Conservation (phyloP, 1,139 yeast genomes). For the Tardiomyces digboiensis region DNA sequence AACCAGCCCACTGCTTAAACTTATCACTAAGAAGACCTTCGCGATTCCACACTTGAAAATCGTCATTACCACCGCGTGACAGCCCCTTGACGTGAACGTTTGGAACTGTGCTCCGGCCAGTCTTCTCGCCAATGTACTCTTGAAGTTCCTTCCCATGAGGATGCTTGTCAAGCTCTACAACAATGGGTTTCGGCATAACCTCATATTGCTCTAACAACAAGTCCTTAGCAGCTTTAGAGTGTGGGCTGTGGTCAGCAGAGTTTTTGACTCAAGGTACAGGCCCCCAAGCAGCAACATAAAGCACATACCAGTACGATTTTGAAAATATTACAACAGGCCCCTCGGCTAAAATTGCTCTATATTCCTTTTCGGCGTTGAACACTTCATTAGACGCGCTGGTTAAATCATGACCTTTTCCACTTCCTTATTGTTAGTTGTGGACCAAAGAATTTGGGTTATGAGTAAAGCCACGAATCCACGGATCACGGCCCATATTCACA, state of each 20-base stretch:
- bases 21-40: conserved; percentile 40
- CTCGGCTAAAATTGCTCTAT: conserved; percentile 44
- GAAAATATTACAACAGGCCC: conserved; percentile 46
- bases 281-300: conserved; percentile 42
- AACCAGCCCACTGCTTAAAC: conserved; percentile 55
- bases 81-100: conserved; percentile 78
- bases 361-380: conserved; percentile 56
- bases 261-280: background rate
- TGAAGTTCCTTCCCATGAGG: conserved; percentile 64
- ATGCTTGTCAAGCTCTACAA: conserved; percentile 80
- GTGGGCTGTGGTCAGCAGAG: conserved; percentile 35
- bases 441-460: no score
- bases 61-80: conserved; percentile 92
- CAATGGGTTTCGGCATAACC: conserved; percentile 59
- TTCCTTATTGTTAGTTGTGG: no score
- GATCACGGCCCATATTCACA: background rate
- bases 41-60: conserved; percentile 53
- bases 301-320: conserved; percentile 34
- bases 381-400: conserved; percentile 22
- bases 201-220: conserved; percentile 54
- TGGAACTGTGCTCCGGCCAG: conserved; percentile 92
- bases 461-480: no score
- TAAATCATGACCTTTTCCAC: conserved; percentile 13
- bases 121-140: conserved; percentile 59
- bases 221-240: conserved; percentile 58